Percentiles rank a stretch among this genome's conserved stretches.
phyloP scores from a whole-genome alignment of 352 stramenopile genomes.

The Pythium coloratum region DNA sequence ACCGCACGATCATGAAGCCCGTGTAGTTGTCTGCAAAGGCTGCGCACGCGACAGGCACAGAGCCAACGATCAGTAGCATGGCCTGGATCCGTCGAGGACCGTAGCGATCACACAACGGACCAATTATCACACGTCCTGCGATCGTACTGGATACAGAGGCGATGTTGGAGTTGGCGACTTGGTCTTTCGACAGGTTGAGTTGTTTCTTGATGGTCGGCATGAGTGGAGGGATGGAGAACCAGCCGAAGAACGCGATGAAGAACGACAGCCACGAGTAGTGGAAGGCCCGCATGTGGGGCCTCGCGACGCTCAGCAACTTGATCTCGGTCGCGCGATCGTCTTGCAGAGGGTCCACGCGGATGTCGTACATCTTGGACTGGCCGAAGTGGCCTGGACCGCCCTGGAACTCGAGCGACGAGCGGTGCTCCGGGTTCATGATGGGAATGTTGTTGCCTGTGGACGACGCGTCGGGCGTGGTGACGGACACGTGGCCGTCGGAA shows the following conservation, averaged over 20 bases:
- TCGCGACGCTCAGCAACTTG: constrained; percentile 58
- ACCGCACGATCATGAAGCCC: constrained; percentile 81
- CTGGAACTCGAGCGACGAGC: constrained; percentile 11
- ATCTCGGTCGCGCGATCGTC: constrained; percentile 53
- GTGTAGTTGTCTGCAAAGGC: constrained; percentile 80
- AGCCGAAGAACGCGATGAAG: constrained; percentile 95
- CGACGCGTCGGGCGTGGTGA: constrained; percentile 12
- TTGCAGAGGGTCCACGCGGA: constrained; percentile 28
- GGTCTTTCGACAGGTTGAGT: constrained; percentile 75
- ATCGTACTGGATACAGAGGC: constrained; percentile 88
- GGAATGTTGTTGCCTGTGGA: not conserved
- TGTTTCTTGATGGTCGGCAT: constrained; percentile 90
- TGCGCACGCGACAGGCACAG: constrained; percentile 84
- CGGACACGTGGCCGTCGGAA: constrained; percentile 8
- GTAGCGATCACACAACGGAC: constrained; percentile 92
- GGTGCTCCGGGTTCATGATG: constrained; percentile 3
- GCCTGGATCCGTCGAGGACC: constrained; percentile 85
- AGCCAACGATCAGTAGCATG: constrained; percentile 68
- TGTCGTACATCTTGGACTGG: constrained; percentile 1
- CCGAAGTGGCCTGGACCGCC: not conserved
- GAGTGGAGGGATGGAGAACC: constrained; percentile 94
- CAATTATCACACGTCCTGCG: constrained; percentile 86
- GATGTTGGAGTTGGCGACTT: constrained; percentile 93
- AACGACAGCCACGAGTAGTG: constrained; percentile 92
- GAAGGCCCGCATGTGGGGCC: constrained; percentile 94